Base-by-base conservation (phyloP, 2,329 filamentous ascomycete genomes). In the Aspergillus pseudotamarii region DNA sequence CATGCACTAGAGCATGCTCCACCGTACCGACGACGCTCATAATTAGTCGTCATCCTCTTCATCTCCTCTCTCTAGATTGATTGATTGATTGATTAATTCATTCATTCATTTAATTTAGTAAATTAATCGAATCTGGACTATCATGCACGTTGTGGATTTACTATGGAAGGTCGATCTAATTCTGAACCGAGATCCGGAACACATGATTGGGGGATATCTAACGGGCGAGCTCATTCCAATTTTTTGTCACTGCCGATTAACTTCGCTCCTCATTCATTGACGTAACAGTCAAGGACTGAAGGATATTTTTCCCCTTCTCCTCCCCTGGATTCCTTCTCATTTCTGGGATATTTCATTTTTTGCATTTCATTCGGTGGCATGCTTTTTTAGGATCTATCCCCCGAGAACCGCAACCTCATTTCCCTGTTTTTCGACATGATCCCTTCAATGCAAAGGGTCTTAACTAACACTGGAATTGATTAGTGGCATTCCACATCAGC, bases 181-280 rank as follows among this genome's bases (percentile, higher is more conserved):
- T 54, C 58, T 58, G 61, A 63, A 55, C 62, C 62, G 60, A 65
- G 60, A 65, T 65, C 63, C 48, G 55, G 56, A 51, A 61, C 55
- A 59, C 45, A 64, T 64, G 64, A 66, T 63, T 66, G 61, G 55
- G 34, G 59, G 56, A 65, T 54, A 55, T 43, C 36, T 58, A 59
- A 56, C 59, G 43, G 41, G 48, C 26, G 45, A 57, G 43, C 30
- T 32, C 58, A 64, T 56, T 34, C 57, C 34, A n/a, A n/a, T 58
- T 59, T 58, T 58, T 21, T 30, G 23, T 36, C 55, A 12, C 55
- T 11, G 12, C 58, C 41, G 58, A 53, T 34, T 51, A 60, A 53
- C 43, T 43, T 36, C 41, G 30, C 34, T 48, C 43, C 45, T 23
- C 41, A 53, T 38, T 26, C 21, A 54, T 57, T 62, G 57, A 55